Evolutionary conservation across 441 rosid species (phyloP).

Genomic region (Theobroma grandiflorum): DNA sequence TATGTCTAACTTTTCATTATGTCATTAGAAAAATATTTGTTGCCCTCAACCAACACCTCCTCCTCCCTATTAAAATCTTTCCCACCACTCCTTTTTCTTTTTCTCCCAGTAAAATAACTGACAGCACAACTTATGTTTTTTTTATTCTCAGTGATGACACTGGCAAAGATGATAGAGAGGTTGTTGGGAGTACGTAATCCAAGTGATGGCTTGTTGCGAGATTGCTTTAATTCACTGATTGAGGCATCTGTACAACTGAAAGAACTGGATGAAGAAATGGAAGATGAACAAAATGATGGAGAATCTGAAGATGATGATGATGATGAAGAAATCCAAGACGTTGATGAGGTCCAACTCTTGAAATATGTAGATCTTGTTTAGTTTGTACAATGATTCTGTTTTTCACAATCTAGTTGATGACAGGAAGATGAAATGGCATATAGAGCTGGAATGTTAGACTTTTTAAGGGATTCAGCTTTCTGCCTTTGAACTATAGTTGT

Average conservation of each 20-base stretch:
- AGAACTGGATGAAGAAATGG: constrained; percentile 63
- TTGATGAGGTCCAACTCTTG: constrained; percentile 60
- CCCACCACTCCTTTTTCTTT: not conserved
- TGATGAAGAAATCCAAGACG: constrained; percentile 50
- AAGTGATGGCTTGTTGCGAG: constrained; percentile 45
- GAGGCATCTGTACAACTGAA: constrained; percentile 63
- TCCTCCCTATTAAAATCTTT: not conserved
- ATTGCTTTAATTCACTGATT: constrained; percentile 67
- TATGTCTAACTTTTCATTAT: not conserved
- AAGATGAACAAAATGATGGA: constrained; percentile 58
- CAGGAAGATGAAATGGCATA: not conserved
- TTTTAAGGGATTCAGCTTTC: not conserved
- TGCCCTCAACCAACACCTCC: not conserved
- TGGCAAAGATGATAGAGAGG: constrained; percentile 68
- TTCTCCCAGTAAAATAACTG: not conserved
- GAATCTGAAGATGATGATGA: constrained; percentile 60
- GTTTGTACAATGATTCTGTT: constrained; percentile 12
- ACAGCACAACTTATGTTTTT: not conserved
- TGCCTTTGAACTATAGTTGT: not conserved
- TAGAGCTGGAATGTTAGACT: constrained; percentile 15
- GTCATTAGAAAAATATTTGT: not conserved
- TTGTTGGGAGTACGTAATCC: constrained; percentile 56
- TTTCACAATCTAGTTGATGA: not conserved
- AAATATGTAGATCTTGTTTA: not conserved
- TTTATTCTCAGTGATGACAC: constrained; percentile 64